Evolutionary conservation across 1,284 basidiomycete genomes (phyloP), one percentile per base, ranked within the genome.

Genomic region (Golubevia sp.): DNA sequence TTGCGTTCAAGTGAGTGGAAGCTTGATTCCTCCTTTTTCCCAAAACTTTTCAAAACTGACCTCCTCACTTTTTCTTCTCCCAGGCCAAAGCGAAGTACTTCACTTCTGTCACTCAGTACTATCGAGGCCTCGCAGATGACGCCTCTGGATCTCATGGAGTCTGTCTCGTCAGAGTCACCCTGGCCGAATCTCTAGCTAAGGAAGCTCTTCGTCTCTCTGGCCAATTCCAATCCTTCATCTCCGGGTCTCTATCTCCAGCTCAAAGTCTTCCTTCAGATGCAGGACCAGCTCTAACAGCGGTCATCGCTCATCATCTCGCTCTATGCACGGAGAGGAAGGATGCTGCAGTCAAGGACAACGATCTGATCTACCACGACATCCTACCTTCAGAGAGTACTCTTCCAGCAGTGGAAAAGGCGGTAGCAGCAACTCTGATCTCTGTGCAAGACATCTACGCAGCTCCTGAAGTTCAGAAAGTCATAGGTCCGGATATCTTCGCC

Each of bases 281-380:
- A 0, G 64, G 58, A 0, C 59, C 64, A 0, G 63, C 76, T 1
- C 34, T 79, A 1, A 60, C 58, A 4, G 70, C 66, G 2, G 56
- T 80, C 24, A 69, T 73, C 34, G 63, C 64, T 7, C 64, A 71
- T 4, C 77, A 79, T 13, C 50, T 70, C 13, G 61, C 70, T 13
- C 58, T 70, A 21, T 70, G 71, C 44, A 55, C 61, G 25, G 79
- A 73, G 30, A 61, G 73, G 8, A 73, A 73, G 34, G 75, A 69
- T n/a, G 56, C 55, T 0, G 79, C 79, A 4, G 74, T 79, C 56
- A 76, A 77, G 52, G 79, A 83, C 68, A 83, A 83, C 55, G 81
- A 83, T 51, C 66, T 83, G 20, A 80, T 83, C 58, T 83, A 83
- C 57, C 81, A 83, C 71, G 79, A 80, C 57, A 76, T 80, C 24